Percentiles rank a stretch among this genome's conserved stretches.
Evolutionary conservation across 2,329 filamentous ascomycete species (phyloP).

Genomic region (Colletotrichum sidae): DNA sequence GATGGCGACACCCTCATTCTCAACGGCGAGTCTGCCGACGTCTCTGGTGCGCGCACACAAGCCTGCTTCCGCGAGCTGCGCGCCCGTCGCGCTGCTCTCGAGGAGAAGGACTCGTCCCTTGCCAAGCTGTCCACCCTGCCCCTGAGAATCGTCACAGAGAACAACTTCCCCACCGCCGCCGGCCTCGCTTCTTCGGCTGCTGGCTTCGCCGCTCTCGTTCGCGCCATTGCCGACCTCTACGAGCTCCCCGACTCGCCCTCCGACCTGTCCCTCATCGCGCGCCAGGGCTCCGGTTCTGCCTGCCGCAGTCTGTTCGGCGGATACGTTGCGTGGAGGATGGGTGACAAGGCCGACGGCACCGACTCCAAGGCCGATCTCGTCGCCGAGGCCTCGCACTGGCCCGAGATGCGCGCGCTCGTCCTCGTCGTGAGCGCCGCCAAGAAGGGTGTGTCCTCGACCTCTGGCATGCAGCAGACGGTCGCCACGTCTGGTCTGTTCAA

Average conservation of each 20-base stretch:
- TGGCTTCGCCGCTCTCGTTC: conserved; percentile 77
- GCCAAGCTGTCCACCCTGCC: conserved; percentile 83
- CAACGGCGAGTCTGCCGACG: conserved; percentile 85
- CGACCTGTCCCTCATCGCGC: conserved; percentile 87
- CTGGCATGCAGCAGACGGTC: conserved; percentile 97
- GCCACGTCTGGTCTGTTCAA: conserved; percentile 90
- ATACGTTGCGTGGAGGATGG: conserved; percentile 95
- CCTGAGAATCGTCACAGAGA: conserved; percentile 91
- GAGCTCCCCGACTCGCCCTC: conserved; percentile 82
- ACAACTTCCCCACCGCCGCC: conserved; percentile 99
- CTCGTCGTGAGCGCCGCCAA: conserved; percentile 93
- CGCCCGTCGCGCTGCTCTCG: conserved; percentile 79
- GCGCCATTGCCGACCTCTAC: conserved; percentile 93
- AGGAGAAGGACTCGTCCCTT: conserved; percentile 77
- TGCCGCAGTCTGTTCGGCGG: conserved; percentile 94
- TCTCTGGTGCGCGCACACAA: conserved; percentile 90
- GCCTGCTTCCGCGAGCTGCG: conserved; percentile 92
- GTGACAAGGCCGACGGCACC: conserved; percentile 78
- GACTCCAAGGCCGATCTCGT: conserved; percentile 92
- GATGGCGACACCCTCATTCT: conserved; percentile 79
- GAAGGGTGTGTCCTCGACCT: conserved; percentile 93
- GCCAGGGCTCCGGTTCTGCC: conserved; percentile 94
- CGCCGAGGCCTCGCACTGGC: conserved; percentile 91
- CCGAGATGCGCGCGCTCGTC: conserved; percentile 91
- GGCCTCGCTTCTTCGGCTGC: conserved; percentile 82